Evolutionary conservation across 148 eudicot genomes (phyloP).

Genomic region (Camellia sinensis): DNA sequence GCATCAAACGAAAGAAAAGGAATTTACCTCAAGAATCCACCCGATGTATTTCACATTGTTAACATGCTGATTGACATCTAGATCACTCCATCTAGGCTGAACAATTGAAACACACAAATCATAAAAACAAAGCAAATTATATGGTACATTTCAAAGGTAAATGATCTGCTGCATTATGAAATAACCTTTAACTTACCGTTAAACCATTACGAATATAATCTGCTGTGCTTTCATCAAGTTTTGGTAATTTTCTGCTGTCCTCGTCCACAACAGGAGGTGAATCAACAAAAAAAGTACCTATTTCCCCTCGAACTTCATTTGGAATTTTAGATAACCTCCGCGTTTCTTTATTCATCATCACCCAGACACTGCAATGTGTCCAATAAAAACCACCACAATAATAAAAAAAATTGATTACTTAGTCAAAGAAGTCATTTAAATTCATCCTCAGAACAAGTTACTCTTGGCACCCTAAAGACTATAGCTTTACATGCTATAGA

Average conservation of each 20-base stretch:
- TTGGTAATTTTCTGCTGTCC: slow-evolving; percentile 74
- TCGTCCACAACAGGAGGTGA: slow-evolving; percentile 80
- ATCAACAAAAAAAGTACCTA: slow-evolving; percentile 64
- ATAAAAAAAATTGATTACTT: not conserved
- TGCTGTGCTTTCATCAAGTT: slow-evolving; percentile 75
- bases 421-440: not conserved
- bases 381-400: not conserved
- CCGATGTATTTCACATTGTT: slow-evolving; percentile 94
- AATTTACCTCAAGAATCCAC: slow-evolving; percentile 98
- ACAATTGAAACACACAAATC: slow-evolving; percentile 14
- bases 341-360: slow-evolving; percentile 94
- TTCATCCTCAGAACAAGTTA: not conserved
- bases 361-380: slow-evolving; percentile 65
- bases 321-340: slow-evolving; percentile 90
- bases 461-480: not conserved
- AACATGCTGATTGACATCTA: slow-evolving; percentile 97
- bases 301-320: slow-evolving; percentile 87
- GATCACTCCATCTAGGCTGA: slow-evolving; percentile 95
- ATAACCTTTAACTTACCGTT: slow-evolving; percentile 49
- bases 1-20: not conserved
- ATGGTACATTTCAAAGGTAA: not conserved
- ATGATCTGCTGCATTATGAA: not conserved
- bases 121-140: not conserved
- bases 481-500: no score
- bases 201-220: slow-evolving; percentile 64